Evolutionary conservation across 2,329 filamentous ascomycete genomes (phyloP), one percentile per base, ranked within the genome.

Genomic region (Calonectria crousiana): DNA sequence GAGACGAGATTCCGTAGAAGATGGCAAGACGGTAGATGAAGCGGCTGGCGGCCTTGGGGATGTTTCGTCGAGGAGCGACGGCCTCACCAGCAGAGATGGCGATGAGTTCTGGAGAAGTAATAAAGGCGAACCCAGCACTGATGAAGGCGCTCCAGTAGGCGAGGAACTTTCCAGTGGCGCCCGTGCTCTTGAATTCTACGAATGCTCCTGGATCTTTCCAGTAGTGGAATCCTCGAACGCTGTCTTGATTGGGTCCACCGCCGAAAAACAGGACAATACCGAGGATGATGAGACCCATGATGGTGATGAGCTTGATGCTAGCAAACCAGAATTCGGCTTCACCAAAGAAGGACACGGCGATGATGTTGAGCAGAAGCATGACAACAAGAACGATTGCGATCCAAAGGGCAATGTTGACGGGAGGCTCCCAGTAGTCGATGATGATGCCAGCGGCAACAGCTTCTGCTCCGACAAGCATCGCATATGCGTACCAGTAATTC

Each of bases 21-120:
- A 92, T 80, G 53, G 90, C 87, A 23, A 93, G 88, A 75, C 92
- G 90, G 85, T 87, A 92, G 78, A 93, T 87, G 78, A 92, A 92
- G 56, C 91, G 89, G 20, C 88, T 86, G 6, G 91, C 90, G 0
- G 92, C 92, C 84, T 92, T 92, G 72, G 92, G 92, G 71, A 94
- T 91, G 84, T 92, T 93, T 79, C 89, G 88, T 67, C 91, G 89
- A 2, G 92, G 93, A 28, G 92, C 90, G 32, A 91, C 85, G 1
- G 91, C 91, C 85, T 94, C 92, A 56, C 91, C 92, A 6, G 92
- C 92, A 1, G 92, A 91, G 71, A 93, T 89, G 49, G 90, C 90
- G 71, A 89, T 88, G 52, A 93, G 87, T 81, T 95, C 93, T 20
- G 91, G 90, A 1, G 89, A 91, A 8, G 90, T 90, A 80, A 91